Evolutionary conservation across 768 basidiomycete species (phyloP).

Genomic region (Tulasnella sp.): DNA sequence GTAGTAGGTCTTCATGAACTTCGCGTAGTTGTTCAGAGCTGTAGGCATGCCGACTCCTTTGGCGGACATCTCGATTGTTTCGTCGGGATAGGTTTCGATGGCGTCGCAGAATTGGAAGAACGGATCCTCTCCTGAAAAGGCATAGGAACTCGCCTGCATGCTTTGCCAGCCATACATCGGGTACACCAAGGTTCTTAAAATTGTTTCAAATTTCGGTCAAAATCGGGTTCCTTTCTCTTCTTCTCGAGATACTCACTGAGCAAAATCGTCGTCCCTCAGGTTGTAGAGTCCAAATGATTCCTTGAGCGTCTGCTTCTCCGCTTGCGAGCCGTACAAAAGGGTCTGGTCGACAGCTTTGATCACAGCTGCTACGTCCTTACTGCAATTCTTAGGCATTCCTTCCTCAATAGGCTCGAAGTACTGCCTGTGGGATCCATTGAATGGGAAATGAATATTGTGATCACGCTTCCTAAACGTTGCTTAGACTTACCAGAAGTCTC

Average conservation of each 20-base stretch:
- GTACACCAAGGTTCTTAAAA: not conserved
- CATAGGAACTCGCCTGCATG: not conserved
- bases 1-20: not conserved
- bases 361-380: conserved; percentile 20
- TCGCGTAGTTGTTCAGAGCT: conserved; percentile 9
- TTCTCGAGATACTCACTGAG: not conserved
- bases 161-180: conserved; percentile 12
- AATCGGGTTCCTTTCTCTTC: not conserved
- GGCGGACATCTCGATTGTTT: not conserved
- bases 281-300: not conserved
- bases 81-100: conserved; percentile 15
- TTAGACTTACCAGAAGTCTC: conserved; percentile 25
- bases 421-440: not conserved
- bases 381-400: conserved; percentile 31
- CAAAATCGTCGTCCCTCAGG: conserved; percentile 7
- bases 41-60: conserved; percentile 16
- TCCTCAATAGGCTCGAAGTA: conserved; percentile 29
- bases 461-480: not conserved
- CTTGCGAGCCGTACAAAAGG: not conserved
- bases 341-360: conserved; percentile 4
- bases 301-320: not conserved
- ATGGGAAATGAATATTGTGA: not conserved
- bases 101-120: conserved; percentile 26
- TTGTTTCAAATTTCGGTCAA: no score
- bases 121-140: not conserved